Evolutionary conservation across 352 stramenopile species (phyloP), one percentile per base, ranked within the genome.

Genomic region (Peronospora farinosa): DNA sequence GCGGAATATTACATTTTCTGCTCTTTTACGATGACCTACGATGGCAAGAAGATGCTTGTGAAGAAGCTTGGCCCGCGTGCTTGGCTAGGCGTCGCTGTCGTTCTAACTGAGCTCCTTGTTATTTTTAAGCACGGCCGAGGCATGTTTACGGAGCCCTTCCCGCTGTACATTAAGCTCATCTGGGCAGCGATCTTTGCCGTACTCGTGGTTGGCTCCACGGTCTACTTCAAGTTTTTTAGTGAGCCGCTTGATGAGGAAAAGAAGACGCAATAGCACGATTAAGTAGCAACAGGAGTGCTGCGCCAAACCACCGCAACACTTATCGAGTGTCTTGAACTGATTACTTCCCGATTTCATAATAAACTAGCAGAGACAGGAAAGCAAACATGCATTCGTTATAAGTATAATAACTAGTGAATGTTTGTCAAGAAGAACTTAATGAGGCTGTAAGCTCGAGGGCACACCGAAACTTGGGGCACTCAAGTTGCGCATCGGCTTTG

Each of bases 1-100:
- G 84, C 84, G 5, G 84, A 95, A 62, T 95, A 89, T 59, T 95
- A 95, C 65, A 86, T 92, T 39, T 95, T 93, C 57, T 90, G 77
- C 49, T 85, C 84, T 10, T 92, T 94, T 54, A 92, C 83, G 23
- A 75, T 87, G 58, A 78, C 79, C 50, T 72, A 78, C 11, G 69
- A 65, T 43, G 61, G 63, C 31, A 63, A 68, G 30, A 67, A 78
- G n/a, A 63, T 71, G 43, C 75, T 75, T 0, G 78, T 90, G 25
- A 85, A 81, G 65, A 93, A 93, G 55, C 58, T 93, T 25, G 83
- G 83, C 0, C 83, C 83, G 21, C 79, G 80, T 15, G 83, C 83
- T 5, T 93, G 83, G 83, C 69, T 93, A 11, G 83, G 83, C 11
- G 63, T 93, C n/a, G 66, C 75, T 7, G 83, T 93, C 36, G 83